Conservation (phyloP, 192 early-diverging fungal species). For the Coemansia sp. region DNA sequence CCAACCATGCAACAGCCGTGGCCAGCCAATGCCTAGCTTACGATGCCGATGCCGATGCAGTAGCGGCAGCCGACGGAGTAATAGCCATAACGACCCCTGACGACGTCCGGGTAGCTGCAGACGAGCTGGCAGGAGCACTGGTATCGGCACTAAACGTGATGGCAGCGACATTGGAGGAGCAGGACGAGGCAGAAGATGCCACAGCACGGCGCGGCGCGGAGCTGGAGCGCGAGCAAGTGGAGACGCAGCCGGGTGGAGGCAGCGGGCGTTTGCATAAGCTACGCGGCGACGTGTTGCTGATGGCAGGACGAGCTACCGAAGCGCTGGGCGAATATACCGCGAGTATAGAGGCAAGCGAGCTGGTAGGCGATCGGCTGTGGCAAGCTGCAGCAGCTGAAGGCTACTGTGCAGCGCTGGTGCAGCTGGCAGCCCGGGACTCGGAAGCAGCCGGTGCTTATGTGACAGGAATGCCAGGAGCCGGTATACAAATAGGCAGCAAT, state of each 20-base stretch:
- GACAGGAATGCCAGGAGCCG: not conserved
- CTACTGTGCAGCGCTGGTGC: conserved; percentile 47
- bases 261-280: conserved; percentile 48
- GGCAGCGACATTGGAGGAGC: conserved; percentile 43
- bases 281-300: conserved; percentile 46
- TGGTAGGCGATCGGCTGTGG: conserved; percentile 46
- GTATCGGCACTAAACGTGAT: conserved; percentile 38
- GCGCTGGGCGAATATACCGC: conserved; percentile 41
- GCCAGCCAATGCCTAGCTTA: conserved; percentile 45
- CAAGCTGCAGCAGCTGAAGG: conserved; percentile 51
- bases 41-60: not conserved
- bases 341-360: conserved; percentile 25
- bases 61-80: conserved; percentile 18
- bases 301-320: conserved; percentile 43
- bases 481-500: not conserved
- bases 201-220: conserved; percentile 32
- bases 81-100: conserved; percentile 21
- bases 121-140: conserved; percentile 41
- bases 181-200: conserved; percentile 28
- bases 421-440: conserved; percentile 27
- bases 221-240: conserved; percentile 31
- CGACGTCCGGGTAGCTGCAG: conserved; percentile 23
- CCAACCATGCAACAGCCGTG: conserved; percentile 32
- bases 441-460: conserved; percentile 19
- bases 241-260: conserved; percentile 8